phyloP scores from a whole-genome alignment of 164 flowering plant genomes.

The Liquidambar formosana region DNA sequence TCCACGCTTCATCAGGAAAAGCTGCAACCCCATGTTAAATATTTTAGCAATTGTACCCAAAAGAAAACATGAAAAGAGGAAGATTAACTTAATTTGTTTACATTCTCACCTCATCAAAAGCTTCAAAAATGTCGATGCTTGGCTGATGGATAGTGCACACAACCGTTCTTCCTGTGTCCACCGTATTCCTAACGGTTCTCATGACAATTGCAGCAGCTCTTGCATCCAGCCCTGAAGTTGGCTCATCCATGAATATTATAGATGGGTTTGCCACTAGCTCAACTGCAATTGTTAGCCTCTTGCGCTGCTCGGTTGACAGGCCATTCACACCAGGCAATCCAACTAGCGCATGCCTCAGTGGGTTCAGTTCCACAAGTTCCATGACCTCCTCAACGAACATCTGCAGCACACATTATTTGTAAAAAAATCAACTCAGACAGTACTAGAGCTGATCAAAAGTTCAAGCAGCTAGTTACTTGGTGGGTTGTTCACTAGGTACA shows the following conservation, averaged over 20 bases:
- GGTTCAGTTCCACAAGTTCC: slow-evolving; percentile 52
- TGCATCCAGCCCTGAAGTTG: slow-evolving; percentile 73
- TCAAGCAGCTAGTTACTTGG: no score
- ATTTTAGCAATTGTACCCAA: no score
- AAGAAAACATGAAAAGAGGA: no score
- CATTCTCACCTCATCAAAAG: slow-evolving; percentile 54
- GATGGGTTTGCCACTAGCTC: slow-evolving; percentile 71
- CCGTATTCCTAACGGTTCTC: slow-evolving; percentile 69
- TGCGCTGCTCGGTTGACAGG: slow-evolving; percentile 62
- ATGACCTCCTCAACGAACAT: slow-evolving; percentile 58
- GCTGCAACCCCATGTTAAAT: no score
- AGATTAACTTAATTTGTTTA: not conserved
- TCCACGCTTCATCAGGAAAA: no score
- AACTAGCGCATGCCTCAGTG: slow-evolving; percentile 42
- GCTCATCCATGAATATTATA: slow-evolving; percentile 73
- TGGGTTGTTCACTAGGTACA: no score
- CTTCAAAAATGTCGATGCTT: slow-evolving; percentile 65
- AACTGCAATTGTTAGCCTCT: slow-evolving; percentile 63
- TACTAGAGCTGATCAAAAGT: no score
- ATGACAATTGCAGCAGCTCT: slow-evolving; percentile 74
- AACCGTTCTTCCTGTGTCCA: slow-evolving; percentile 65
- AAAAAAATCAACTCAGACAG: no score
- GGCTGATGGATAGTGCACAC: slow-evolving; percentile 74
- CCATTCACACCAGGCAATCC: slow-evolving; percentile 62
- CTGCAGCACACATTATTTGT: slow-evolving; percentile 26